Conservation (phyloP, 177 flowering plant genomes). For the Vitis hybrid region DNA sequence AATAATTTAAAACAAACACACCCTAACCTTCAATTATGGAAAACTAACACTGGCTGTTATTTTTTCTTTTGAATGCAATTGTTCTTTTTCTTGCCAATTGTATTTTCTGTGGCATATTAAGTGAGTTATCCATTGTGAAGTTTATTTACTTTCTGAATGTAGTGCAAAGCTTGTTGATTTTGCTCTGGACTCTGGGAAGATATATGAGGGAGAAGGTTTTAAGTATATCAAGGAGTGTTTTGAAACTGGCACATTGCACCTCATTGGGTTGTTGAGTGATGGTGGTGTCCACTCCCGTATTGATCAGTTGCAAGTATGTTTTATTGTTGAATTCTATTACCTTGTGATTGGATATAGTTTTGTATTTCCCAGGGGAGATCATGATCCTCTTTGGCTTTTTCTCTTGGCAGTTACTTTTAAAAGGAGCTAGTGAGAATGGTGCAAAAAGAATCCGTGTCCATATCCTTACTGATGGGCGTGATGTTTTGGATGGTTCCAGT, state of each 20-base stretch:
- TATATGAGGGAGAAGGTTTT: constrained; percentile 89
- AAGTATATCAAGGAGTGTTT: constrained; percentile 78
- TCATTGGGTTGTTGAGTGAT: constrained; percentile 93
- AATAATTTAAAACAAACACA: too few species aligned
- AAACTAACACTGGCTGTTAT: too few species aligned
- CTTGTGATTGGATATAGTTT: not conserved
- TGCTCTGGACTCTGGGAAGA: constrained; percentile 92
- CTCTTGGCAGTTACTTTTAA: constrained; percentile 64
- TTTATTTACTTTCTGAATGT: constrained; percentile 10
- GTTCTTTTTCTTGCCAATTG: not conserved
- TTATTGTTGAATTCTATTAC: not conserved
- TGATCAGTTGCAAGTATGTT: constrained; percentile 81
- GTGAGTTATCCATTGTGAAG: not conserved
- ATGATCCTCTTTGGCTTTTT: not conserved
- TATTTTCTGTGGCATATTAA: not conserved
- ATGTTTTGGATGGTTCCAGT: constrained; percentile 96
- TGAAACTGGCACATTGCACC: constrained; percentile 72
- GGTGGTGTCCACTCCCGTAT: constrained; percentile 99
- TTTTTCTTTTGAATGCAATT: not conserved
- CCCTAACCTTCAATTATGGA: too few species aligned
- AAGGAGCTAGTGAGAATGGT: constrained; percentile 81
- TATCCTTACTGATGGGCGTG: constrained; percentile 95
- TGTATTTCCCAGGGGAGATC: not conserved
- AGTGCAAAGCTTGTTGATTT: constrained; percentile 94
- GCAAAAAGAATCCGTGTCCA: constrained; percentile 93